Base-by-base conservation (phyloP, 805 yeast genomes). In the Saccharomyces kudriavzevii region DNA sequence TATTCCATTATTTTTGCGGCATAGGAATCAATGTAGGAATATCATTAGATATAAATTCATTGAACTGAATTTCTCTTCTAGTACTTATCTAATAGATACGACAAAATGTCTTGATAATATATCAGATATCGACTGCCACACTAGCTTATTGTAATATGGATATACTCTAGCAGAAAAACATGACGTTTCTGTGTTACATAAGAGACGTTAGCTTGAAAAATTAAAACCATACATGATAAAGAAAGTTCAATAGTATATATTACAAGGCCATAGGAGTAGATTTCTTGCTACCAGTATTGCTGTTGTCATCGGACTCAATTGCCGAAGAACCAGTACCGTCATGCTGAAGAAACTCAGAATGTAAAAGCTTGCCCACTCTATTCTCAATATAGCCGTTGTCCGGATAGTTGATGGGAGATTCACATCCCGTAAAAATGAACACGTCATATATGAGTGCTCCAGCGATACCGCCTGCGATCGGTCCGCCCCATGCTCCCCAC, bases 361-460 rank as follows among this genome's bases (percentile, higher is more conserved):
- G 61, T 6, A 58, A 40, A 11, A 58, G 30, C 35, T 52, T 51
- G 17, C 50, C 48, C 24, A 58, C 54, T 40, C 61, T 54, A 26
- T 57, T 52, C 49, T 58, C 61, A 28, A 58, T 55, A 47, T 58
- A 58, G 20, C 61, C 61, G 30, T 58, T 58, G 49, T 58, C 61
- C 2, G 71, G 70, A 61, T 70, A 68, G 59, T 75, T 75, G 51
- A 75, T 57, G 40, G 77, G 78, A 24, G 77, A 72, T 56, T 74
- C 77, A 22, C 68, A 59, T n/a, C 78, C 78, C 49, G 74, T 72
- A 60, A 71, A 75, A 52, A 76, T 60, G 53, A 76, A 70, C 35
- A 74, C 49, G 58, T 76, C 80, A 60, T 77, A 76, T 20, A 75
- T 51, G 51, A 73, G 62, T 14, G 71, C 78, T 49, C 80, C 80